Conservation (phyloP, 106 monocot genomes). For the Dendrobium nobile region DNA sequence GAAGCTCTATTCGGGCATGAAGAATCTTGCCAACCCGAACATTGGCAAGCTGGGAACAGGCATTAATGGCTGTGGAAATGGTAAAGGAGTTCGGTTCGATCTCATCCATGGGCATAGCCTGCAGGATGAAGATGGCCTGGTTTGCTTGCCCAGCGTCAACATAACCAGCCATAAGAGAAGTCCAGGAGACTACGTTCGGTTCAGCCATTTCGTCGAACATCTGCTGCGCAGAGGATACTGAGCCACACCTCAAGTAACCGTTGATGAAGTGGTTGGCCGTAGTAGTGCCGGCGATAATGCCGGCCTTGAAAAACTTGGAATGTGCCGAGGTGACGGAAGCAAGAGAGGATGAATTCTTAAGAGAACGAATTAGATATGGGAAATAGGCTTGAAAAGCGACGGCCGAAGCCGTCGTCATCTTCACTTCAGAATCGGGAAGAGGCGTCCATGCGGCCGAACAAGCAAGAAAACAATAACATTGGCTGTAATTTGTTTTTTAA, state of each 20-base stretch:
- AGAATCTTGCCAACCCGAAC: constrained; percentile 24
- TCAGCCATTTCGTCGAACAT: constrained; percentile 58
- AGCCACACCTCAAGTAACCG: constrained; percentile 40
- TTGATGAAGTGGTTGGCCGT: constrained; percentile 63
- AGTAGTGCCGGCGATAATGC: constrained; percentile 8
- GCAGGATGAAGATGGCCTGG: constrained; percentile 27
- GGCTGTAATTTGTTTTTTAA: too few relatives aligned
- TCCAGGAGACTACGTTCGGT: constrained; percentile 65
- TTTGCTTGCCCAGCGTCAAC: constrained; percentile 21
- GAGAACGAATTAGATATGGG: neutral
- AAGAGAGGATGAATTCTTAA: neutral
- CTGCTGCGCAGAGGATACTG: constrained; percentile 22
- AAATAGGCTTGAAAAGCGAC: neutral
- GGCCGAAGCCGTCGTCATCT: neutral
- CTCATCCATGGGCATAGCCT: constrained; percentile 21
- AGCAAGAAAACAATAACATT: too few relatives aligned
- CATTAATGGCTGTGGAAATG: constrained; percentile 40
- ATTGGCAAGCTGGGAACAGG: constrained; percentile 43
- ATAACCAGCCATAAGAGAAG: constrained; percentile 69
- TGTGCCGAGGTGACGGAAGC: constrained; percentile 17
- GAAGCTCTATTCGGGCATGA: constrained; percentile 40
- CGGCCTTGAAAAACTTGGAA: constrained; percentile 45
- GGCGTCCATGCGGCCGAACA: neutral
- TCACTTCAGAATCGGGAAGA: neutral
- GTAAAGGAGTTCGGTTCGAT: constrained; percentile 48